Base-by-base conservation (phyloP, 2,329 filamentous ascomycete genomes). In the Fusarium ramigenum region DNA sequence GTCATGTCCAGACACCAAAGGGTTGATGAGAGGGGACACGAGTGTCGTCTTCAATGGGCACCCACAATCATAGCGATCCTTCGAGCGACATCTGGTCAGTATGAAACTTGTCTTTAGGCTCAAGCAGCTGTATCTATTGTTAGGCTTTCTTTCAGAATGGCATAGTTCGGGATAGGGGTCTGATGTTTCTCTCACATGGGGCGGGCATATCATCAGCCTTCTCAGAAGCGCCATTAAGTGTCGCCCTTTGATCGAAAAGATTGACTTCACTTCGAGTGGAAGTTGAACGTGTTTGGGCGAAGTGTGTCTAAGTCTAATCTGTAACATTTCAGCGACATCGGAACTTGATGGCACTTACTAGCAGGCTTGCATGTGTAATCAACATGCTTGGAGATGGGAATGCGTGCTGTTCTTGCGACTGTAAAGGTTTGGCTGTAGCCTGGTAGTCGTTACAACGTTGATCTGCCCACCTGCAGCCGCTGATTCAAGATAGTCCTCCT, bases 41-140 rank as follows among this genome's bases (percentile, higher is more conserved):
- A 14, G 8, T 34, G 30, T 14, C 21, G 11, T 19, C 8, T 50
- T 34, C 11, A 32, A 5, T 16, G n/a, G n/a, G n/a, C 16, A 5
- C 9, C 3, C 2, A 36, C 1, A 12, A 52, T 25, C n/a, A 25
- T 25, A 11, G 1, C 8, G n/a, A 15, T 8, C 1, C 8, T 34
- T 4, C n/a, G 47, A 8, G 16, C 12, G 6, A 15, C 4, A 25
- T 34, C 6, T 52, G 30, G 14, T 9, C 4, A 10, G 30, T 8
- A 3, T 1, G 30, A 34, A 6, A 3, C 9, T 25, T 25, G n/a
- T 15, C 30, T 18, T 52, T 11, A 14, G 28, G 11, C 18, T 34
- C 12, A 36, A 52, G 12, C 9, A 11, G 14, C n/a, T 25, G 12
- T 25, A 25, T 25, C 16, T 25, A 6, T 25, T 4, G 2, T 19